Conservation (phyloP, 495 filamentous ascomycete species). For the Penicillium longicatenatum region DNA sequence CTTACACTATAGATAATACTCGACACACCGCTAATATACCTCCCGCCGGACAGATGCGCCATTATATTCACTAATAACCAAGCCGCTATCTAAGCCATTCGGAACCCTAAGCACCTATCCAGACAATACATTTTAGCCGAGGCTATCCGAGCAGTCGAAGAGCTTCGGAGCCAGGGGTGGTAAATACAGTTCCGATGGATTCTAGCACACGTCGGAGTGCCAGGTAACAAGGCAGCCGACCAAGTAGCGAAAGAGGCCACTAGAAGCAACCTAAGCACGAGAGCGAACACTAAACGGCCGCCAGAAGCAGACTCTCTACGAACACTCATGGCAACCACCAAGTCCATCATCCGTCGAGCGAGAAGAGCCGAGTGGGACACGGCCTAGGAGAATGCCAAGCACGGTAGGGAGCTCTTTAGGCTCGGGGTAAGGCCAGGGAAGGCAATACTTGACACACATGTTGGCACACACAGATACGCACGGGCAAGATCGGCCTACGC, state of each 20-base stretch:
- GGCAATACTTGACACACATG: constrained; percentile 11
- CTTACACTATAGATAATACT: constrained; percentile 8
- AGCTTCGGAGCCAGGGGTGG: constrained; percentile 4
- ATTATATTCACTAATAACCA: constrained; percentile 19
- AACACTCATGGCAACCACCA: constrained; percentile 14
- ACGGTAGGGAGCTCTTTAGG: constrained; percentile 15
- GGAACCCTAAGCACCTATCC: constrained; percentile 10
- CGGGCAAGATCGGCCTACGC: constrained; percentile 31
- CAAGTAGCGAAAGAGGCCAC: constrained; percentile 12
- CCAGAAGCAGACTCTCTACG: constrained; percentile 14
- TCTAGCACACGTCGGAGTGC: constrained; percentile 28
- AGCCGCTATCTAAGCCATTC: constrained; percentile 14
- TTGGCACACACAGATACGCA: constrained; percentile 30
- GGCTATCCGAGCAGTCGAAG: constrained; percentile 8
- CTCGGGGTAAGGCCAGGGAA: constrained; percentile 8
- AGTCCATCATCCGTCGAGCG: constrained; percentile 5
- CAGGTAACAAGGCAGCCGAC: constrained; percentile 31
- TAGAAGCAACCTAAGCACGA: constrained; percentile 2
- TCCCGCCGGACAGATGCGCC: not conserved
- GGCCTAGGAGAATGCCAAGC: constrained; percentile 14
- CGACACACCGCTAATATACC: constrained; percentile 4
- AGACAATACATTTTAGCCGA: constrained; percentile 15
- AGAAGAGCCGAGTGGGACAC: constrained; percentile 8
- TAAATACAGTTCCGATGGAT: constrained; percentile 20
- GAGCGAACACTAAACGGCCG: constrained; percentile 4